Conservation (phyloP, 148 eudicot species). For the Gaultheria prostrata region DNA sequence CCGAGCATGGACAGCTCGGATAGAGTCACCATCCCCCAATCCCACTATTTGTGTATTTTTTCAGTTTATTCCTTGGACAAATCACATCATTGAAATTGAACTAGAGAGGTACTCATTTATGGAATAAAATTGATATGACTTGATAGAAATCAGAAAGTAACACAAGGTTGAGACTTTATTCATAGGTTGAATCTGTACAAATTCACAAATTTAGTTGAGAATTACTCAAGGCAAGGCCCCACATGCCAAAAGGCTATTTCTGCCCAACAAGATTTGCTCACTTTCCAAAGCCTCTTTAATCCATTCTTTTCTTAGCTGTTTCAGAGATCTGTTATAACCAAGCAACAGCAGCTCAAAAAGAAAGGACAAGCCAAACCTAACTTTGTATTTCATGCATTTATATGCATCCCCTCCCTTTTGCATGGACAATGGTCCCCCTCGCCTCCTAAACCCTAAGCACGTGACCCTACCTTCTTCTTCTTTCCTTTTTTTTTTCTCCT, state of each 20-base stretch:
- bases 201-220: neutral
- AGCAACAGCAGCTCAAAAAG: constrained; percentile 34
- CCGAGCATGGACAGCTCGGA: no score
- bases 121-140: neutral
- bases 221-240: neutral
- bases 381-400: constrained; percentile 54
- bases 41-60: no score
- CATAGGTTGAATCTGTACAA: neutral
- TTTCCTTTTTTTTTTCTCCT: no score
- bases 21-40: no score
- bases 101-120: neutral
- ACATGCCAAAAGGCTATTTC: neutral
- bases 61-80: no score
- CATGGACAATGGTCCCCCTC: constrained; percentile 18
- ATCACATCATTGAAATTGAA: neutral
- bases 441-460: neutral
- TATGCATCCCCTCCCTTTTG: constrained; percentile 9
- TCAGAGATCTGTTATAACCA: constrained; percentile 21
- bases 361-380: constrained; percentile 26
- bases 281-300: neutral
- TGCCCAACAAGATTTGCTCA: neutral
- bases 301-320: neutral
- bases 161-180: neutral
- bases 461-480: neutral
- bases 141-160: neutral